Evolutionary conservation across 192 early-diverging fungal species (phyloP).

Genomic region (Coemansia sp.): DNA sequence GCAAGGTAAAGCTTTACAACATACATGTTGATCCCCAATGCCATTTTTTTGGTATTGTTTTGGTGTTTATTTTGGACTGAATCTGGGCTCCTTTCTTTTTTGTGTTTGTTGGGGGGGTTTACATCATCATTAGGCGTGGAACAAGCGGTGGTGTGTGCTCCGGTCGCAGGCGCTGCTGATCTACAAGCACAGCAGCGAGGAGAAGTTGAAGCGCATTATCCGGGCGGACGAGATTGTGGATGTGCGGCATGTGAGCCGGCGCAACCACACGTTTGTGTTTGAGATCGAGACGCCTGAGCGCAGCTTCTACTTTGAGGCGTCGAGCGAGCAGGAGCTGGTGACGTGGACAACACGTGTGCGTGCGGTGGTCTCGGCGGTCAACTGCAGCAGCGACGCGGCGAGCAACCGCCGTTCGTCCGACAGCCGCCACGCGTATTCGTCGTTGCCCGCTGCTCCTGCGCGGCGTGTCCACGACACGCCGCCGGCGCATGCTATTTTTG

Average conservation of each 20-base stretch:
- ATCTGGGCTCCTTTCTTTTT: no score
- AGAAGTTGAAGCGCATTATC: constrained; percentile 47
- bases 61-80: no score
- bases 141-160: constrained; percentile 52
- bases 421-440: constrained; percentile 25
- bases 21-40: neutral
- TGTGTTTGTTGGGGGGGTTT: constrained; percentile 3
- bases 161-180: constrained; percentile 47
- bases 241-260: constrained; percentile 24
- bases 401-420: constrained; percentile 22
- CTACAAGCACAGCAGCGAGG: constrained; percentile 42
- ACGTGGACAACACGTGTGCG: constrained; percentile 31
- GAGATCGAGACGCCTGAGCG: constrained; percentile 35
- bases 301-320: constrained; percentile 48
- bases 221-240: constrained; percentile 47
- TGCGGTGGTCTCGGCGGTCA: constrained; percentile 16
- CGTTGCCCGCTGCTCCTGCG: constrained; percentile 20
- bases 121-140: constrained; percentile 46
- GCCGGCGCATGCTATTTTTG: constrained; percentile 25
- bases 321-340: constrained; percentile 45
- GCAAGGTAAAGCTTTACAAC: constrained; percentile 41
- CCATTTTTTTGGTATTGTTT: neutral
- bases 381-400: constrained; percentile 13
- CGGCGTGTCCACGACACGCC: constrained; percentile 16
- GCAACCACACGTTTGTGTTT: constrained; percentile 47